Evolutionary conservation across 1,284 basidiomycete species (phyloP), one percentile per base, ranked within the genome.

Genomic region (Malassezia brasiliensis): DNA sequence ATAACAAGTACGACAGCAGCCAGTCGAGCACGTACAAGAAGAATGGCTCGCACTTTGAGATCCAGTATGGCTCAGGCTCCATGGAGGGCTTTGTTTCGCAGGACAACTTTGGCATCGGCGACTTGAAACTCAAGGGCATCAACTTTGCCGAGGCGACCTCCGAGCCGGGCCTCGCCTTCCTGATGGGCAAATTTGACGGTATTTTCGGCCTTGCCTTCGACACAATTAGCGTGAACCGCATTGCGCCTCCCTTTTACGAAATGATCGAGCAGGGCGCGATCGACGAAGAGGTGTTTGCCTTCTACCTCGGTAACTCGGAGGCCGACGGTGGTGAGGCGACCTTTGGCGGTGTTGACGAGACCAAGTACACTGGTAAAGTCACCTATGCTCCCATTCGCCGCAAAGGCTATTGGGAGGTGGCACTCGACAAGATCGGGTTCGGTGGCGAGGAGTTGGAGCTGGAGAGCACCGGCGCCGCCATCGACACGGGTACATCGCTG

Each of bases 121-220:
- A 94, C 76, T 76, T 99, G 47, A 76, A 75, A 30, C 82, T 99
- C 76, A 80, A 80, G 68, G 69, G 79, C 22, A 86, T 89, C 75
- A 86, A 91, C 75, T 99, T 99, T 75, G 94, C 91, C 38, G 94
- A 98, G 79, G 90, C 91, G 2, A 88, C 85, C 61, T 88, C 88
- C 77, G 94, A 98, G 76, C 94, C 94, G 42, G 94, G 94, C 57
- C 84, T 99, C 59, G 86, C 91, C 7, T 99, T 98, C 76, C 93
- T 93, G 22, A 67, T 72, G 49, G 93, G 88, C 76, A 89, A 87
- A 85, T 90, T 75, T 74, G 91, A 96, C 76, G 93, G 91, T 62
- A 96, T 96, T 66, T 80, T 96, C 34, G 94, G 94, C 67, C 85
- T 99, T 59, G 94, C 78, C 11, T 98, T 96, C 76, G 85, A 96